Percentiles rank a stretch among this genome's conserved stretches.
phyloP scores from a whole-genome alignment of 192 early-diverging fungal genomes.

The Coemansia sp. region DNA sequence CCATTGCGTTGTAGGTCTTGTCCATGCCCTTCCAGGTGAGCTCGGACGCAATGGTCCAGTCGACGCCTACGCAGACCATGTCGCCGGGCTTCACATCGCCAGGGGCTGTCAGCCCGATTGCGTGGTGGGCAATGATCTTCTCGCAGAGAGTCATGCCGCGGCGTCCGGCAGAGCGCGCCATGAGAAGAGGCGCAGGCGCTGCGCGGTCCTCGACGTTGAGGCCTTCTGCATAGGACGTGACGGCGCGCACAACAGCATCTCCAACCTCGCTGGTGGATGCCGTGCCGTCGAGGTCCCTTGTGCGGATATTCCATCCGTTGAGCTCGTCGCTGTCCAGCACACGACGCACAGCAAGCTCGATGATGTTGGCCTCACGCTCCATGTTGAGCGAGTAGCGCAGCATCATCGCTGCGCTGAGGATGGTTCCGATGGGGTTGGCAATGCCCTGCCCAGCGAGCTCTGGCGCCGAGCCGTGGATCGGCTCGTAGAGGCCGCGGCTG shows the following conservation, averaged over 20 bases:
- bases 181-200: slow-evolving; percentile 45
- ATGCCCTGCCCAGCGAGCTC: slow-evolving; percentile 98
- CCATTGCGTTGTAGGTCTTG: slow-evolving; percentile 78
- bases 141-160: slow-evolving; percentile 74
- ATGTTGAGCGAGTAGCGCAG: slow-evolving; percentile 92
- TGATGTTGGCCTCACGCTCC: slow-evolving; percentile 83
- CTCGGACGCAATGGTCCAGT: slow-evolving; percentile 82
- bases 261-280: slow-evolving; percentile 89
- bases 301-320: slow-evolving; percentile 74
- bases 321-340: slow-evolving; percentile 82
- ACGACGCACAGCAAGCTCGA: slow-evolving; percentile 89
- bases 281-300: slow-evolving; percentile 85
- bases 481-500: slow-evolving; percentile 92
- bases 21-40: slow-evolving; percentile 86
- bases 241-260: slow-evolving; percentile 80
- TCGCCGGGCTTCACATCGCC: slow-evolving; percentile 73
- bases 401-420: slow-evolving; percentile 92
- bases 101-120: slow-evolving; percentile 67
- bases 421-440: slow-evolving; percentile 98
- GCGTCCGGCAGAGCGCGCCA: slow-evolving; percentile 56
- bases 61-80: slow-evolving; percentile 78
- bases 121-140: slow-evolving; percentile 76
- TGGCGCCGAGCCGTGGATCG: slow-evolving; percentile 98
- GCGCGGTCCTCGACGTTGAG: slow-evolving; percentile 54
- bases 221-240: slow-evolving; percentile 65